Evolutionary conservation across 1,284 basidiomycete species (phyloP), one percentile per base, ranked within the genome.

Genomic region (Ganoderma sinense): DNA sequence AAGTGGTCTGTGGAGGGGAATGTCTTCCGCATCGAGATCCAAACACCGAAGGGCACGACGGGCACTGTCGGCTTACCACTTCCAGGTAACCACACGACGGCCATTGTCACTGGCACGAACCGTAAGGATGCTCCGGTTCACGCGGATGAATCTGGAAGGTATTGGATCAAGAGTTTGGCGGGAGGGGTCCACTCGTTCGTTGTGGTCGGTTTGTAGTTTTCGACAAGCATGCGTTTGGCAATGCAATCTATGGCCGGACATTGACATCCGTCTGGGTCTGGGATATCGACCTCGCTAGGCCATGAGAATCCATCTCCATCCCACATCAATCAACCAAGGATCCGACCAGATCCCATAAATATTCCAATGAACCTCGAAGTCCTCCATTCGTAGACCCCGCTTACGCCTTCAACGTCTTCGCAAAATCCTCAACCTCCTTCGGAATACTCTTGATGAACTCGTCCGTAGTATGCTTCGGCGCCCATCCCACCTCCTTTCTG

Each of bases 401-500:
- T 14, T 16, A 29, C 0, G 29, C 43, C 40, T 45, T 82, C 65
- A 84, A 85, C 84, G 31, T 73, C 62, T 64, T 65, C 29, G 64
- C 26, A 20, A 66, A 45, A 0, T 60, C 26, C 29, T 67, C 65
- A 0, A 68, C 56, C 63, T 70, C 73, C 7, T 53, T 18, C 41
- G 63, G 60, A 7, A 74, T 40, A 16, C 67, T 62, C 31, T 56
- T 61, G 33, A 68, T 20, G 29, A 72, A 26, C 20, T 72, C 71
- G 13, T 64, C 33, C 16, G 70, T 79, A 14, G 74, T 78, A 40
- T 81, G 69, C 61, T 71, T 79, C 23, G 82, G 79, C 36, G 75
- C 74, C 82, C 82, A 84, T 0, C 85, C 85, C 26, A 87, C 77
- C 18, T 78, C 76, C 71, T 77, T 75, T 62, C 81, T 78, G 23